These are phyloP conservation scores for Alternaria hordeiaustralica DNA, from an alignment of 2,329 filamentous ascomycete species.

Conservation along the genomic window DNA sequence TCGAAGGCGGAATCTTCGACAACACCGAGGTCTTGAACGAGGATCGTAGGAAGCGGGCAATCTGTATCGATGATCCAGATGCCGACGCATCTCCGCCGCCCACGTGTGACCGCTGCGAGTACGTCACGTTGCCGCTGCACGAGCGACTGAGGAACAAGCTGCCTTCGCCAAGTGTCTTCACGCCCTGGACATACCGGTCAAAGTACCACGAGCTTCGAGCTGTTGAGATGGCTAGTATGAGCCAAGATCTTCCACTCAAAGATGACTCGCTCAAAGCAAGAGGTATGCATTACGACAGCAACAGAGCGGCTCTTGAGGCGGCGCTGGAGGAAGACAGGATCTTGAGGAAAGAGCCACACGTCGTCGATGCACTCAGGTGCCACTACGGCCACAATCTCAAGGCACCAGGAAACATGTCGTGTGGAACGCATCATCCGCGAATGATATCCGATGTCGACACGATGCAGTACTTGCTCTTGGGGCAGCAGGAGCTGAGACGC, in stretches of 20 bases:
- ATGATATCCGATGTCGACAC: not conserved
- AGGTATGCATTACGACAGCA: not conserved
- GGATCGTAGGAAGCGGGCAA: not conserved
- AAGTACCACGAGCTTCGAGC: not conserved
- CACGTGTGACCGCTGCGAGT: not conserved
- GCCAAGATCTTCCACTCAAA: not conserved
- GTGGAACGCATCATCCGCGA: not conserved
- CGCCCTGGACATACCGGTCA: not conserved
- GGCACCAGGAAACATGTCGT: not conserved
- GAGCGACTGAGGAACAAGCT: not conserved
- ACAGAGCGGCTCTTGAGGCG: not conserved
- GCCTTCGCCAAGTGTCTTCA: not conserved
- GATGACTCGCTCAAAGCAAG: not conserved
- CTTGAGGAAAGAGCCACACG: not conserved
- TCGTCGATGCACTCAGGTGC: not conserved
- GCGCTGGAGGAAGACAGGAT: not conserved
- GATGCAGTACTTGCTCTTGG: not conserved
- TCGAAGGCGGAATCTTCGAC: not conserved
- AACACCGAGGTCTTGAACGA: not conserved
- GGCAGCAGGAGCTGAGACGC: slow-evolving; percentile 2
- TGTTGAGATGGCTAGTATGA: not conserved
- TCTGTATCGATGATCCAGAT: not conserved
- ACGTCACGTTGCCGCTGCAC: not conserved
- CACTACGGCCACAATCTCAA: not conserved
- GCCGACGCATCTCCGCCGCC: not conserved